Evolutionary conservation across 257 asterid genomes (phyloP), one percentile per base, ranked within the genome.

Genomic region (Nicotiana attenuata): DNA sequence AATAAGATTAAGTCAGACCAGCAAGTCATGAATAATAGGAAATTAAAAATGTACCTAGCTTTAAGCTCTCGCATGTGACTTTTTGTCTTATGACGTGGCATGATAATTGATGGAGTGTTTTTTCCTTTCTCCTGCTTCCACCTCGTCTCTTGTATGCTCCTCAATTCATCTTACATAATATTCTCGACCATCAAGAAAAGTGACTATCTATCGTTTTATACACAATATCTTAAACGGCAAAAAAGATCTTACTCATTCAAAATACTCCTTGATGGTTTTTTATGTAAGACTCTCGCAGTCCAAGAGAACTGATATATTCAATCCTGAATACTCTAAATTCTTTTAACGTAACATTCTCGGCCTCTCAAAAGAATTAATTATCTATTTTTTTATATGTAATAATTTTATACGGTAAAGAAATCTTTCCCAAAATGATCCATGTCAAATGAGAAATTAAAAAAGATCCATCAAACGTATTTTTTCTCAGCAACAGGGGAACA

Each of bases 81-180:
- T 35, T 65, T 31, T 68, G 0, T 35, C 5, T 8, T 0, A 19
- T 68, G 10, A 4, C 10, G 1, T 0, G 16, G 10, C 29, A 69
- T 69, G 57, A 11, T 69, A 69, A 38, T 41, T 69, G n/a, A 26
- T 26, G 1, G 19, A 64, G 4, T 16, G 24, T 11, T 2, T 1
- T 64, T 6, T 38, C 13, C 0, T 20, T 69, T 20, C 33, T 69
- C 5, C 31, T n/a, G 20, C n/a, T 38, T 19, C 3, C 3, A 1
- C 22, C 10, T n/a, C 3, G 1, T 2, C 0, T 2, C 1, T 11
- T 10, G 16, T n/a, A 41, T n/a, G 3, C 15, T n/a, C 6, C 10
- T 17, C 1, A 0, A 8, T 3, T 59, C 5, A 0, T 28, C 41
- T 64, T 15, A 2, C 0, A 65, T 64, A 64, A 14, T 11, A 64